Conservation (phyloP, 352 stramenopile genomes). For the Phytophthora constricta region DNA sequence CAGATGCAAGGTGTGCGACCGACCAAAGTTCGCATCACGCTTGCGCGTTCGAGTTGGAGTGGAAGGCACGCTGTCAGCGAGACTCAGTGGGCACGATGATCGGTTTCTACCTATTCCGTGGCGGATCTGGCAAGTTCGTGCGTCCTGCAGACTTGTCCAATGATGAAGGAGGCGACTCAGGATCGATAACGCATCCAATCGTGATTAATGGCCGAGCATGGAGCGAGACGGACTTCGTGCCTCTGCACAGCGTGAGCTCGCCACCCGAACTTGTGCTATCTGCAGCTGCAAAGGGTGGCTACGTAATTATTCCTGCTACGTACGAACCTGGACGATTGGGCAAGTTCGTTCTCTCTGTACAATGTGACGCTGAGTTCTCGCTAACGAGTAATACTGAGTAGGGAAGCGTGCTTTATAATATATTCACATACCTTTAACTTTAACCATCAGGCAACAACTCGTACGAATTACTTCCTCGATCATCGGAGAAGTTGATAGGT, state of each 20-base stretch:
- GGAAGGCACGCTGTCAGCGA: slow-evolving; percentile 80
- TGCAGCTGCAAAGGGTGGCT: slow-evolving; percentile 79
- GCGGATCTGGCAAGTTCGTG: slow-evolving; percentile 42
- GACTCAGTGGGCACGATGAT: slow-evolving; percentile 91
- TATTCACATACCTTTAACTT: slow-evolving; percentile 8
- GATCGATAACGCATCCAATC: slow-evolving; percentile 38
- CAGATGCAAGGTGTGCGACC: slow-evolving; percentile 73
- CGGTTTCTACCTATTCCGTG: slow-evolving; percentile 88
- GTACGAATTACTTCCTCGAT: background rate
- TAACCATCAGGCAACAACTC: slow-evolving; percentile 3
- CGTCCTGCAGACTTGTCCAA: slow-evolving; percentile 39
- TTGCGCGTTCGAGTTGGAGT: slow-evolving; percentile 87
- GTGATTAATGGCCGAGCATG: slow-evolving; percentile 74
- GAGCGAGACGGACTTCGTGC: slow-evolving; percentile 88
- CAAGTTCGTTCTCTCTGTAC: slow-evolving; percentile 86
- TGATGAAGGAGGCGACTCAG: slow-evolving; percentile 14
- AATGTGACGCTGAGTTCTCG: slow-evolving; percentile 84
- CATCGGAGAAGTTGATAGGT: background rate
- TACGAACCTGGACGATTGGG: slow-evolving; percentile 83
- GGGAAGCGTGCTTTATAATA: slow-evolving; percentile 7
- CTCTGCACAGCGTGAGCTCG: slow-evolving; percentile 72
- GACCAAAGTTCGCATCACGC: slow-evolving; percentile 77
- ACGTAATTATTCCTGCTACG: slow-evolving; percentile 90
- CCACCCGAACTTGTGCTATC: slow-evolving; percentile 71
- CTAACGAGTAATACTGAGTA: slow-evolving; percentile 54